Evolutionary conservation across 768 basidiomycete genomes (phyloP), one percentile per base, ranked within the genome.

Genomic region (Leucogyrophana mollusca): DNA sequence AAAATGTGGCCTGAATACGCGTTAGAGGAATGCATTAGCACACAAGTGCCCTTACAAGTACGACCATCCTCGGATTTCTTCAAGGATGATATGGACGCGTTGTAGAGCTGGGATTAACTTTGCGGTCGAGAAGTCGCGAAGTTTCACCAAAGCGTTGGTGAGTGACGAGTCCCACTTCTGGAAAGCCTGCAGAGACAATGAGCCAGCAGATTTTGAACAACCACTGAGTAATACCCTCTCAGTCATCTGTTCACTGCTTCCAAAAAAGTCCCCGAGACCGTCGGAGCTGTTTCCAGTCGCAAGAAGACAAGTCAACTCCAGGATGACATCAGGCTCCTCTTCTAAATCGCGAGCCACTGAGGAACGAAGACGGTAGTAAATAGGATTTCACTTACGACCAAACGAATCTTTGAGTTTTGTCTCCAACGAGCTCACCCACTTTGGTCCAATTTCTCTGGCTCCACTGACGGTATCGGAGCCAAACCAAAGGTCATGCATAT

Each of bases 101-200:
- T 93, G 90, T 43, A 82, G 79, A 23, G 88, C 87, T 22, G 87
- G 87, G 7, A 79, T 76, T 23, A 90, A 66, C 40, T 80, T 78
- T 52, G 83, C 79, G 56, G 86, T 85, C 16, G 85, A 74, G 56
- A 75, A 80, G 60, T 92, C 86, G 43, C 88, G 85, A 46, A 91
- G 67, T 59, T 82, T 87, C 24, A 75, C 70, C 41, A 93, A 64
- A 13, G 87, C 79, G 50, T 90, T 87, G 9, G 73, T 72, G 54
- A 90, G 77, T 4, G 80, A 81, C 2, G 79, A 71, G 60, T 92
- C 89, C 90, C 90, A 93, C 61, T 89, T 90, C 59, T 84, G 82
- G 46, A 92, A 73, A 38, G 82, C 81, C 90, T 92, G 52, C 40
- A 50, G 59, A 25, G 30, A 51, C 35, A 34, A 47, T 67, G 46